Conservation (phyloP, 164 flowering plant species). For the Paratinospora sagittata region DNA sequence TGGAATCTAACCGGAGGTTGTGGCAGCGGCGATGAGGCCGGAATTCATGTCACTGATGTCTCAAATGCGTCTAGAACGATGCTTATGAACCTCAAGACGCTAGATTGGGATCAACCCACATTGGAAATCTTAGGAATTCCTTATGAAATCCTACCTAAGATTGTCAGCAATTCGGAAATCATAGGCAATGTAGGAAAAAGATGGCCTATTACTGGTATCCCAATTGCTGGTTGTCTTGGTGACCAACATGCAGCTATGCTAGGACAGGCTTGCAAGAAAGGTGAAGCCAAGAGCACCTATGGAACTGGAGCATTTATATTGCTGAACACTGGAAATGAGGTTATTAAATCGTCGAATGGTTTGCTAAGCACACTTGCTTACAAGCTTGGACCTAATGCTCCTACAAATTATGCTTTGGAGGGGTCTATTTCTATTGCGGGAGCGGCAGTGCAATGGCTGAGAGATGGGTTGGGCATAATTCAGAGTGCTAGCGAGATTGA, state of each 20-base stretch:
- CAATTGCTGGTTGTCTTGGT: slow-evolving; percentile 88
- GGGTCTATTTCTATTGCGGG: slow-evolving; percentile 98
- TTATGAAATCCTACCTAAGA: slow-evolving; percentile 57
- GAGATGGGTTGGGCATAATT: slow-evolving; percentile 85
- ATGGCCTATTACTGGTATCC: slow-evolving; percentile 76
- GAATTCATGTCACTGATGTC: slow-evolving; percentile 89
- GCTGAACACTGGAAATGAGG: slow-evolving; percentile 69
- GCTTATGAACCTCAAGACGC: slow-evolving; percentile 85
- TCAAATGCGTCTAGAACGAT: slow-evolving; percentile 90
- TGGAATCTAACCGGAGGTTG: slow-evolving; percentile 89
- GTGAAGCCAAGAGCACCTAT: slow-evolving; percentile 96
- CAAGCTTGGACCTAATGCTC: slow-evolving; percentile 81
- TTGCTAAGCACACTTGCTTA: slow-evolving; percentile 71
- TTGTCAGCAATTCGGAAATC: slow-evolving; percentile 74
- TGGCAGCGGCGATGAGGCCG: slow-evolving; percentile 19
- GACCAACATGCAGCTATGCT: slow-evolving; percentile 98
- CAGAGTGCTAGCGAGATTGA: slow-evolving; percentile 67
- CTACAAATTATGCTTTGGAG: slow-evolving; percentile 82
- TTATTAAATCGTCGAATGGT: slow-evolving; percentile 63
- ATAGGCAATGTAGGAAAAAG: slow-evolving; percentile 59
- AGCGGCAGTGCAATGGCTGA: slow-evolving; percentile 97
- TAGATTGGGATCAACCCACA: slow-evolving; percentile 68
- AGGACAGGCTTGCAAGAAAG: slow-evolving; percentile 85
- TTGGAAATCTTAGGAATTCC: slow-evolving; percentile 62
- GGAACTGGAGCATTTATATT: slow-evolving; percentile 97